Evolutionary conservation across 1,284 basidiomycete genomes (phyloP).

Genomic region (Rhodotorula sp.): DNA sequence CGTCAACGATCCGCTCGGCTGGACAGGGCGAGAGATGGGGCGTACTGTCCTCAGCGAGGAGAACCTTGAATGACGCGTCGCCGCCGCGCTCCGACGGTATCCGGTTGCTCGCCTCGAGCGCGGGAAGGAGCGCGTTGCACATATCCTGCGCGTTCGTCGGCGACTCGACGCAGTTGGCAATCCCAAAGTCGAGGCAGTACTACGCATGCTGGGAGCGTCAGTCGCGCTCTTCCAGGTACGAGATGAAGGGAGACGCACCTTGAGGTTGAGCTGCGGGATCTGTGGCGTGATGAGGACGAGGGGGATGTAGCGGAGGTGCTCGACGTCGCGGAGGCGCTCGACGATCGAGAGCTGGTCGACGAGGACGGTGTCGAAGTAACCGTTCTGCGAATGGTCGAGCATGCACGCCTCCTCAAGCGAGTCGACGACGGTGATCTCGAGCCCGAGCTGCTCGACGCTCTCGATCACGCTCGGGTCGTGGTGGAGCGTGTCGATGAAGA

Average conservation of each 20-base stretch:
- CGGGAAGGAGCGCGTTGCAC: conserved; percentile 86
- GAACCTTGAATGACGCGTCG: conserved; percentile 84
- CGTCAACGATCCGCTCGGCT: neutral
- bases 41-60: conserved; percentile 89
- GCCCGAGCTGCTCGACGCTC: conserved; percentile 76
- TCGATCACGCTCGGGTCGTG: conserved; percentile 77
- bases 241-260: conserved; percentile 19
- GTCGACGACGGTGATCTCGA: conserved; percentile 76
- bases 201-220: neutral
- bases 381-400: conserved; percentile 59
- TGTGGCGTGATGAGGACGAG: conserved; percentile 85
- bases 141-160: conserved; percentile 87
- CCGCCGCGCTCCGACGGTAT: conserved; percentile 45
- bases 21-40: neutral
- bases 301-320: conserved; percentile 93
- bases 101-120: conserved; percentile 70
- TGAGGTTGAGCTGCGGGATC: conserved; percentile 49
- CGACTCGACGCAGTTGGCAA: conserved; percentile 86
- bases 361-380: conserved; percentile 93
- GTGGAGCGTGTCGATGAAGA: conserved; percentile 85
- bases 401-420: conserved; percentile 68
- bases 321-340: conserved; percentile 84
- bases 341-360: conserved; percentile 85
- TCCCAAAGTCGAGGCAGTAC: conserved; percentile 58
- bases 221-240: neutral